A percentile compares a stretch with the other conserved stretches of the same genome.
Evolutionary conservation across 371 early-diverging fungal species (phyloP).

Genomic region (Synchytrium microbalum): DNA sequence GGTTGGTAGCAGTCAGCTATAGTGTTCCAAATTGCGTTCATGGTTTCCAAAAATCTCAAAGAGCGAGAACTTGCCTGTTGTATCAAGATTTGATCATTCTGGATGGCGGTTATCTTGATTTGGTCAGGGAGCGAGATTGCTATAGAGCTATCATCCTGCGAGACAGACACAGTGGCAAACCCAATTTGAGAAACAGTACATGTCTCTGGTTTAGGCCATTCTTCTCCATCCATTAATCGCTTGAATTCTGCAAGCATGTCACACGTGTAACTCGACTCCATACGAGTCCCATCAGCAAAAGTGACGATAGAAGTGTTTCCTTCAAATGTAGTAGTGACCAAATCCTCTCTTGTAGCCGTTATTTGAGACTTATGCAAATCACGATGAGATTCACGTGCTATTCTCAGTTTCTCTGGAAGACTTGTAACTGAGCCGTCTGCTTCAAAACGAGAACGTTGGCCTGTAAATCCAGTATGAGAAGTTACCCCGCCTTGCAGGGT

Average conservation of each 20-base stretch:
- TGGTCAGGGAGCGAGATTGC: background rate
- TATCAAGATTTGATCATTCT: background rate
- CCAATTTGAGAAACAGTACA: background rate
- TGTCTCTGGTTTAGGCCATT: background rate
- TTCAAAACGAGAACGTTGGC: background rate
- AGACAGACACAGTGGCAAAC: background rate
- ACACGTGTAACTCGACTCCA: background rate
- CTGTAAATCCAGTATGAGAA: background rate
- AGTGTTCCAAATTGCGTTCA: background rate
- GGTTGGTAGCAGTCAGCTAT: too few species aligned
- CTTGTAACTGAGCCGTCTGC: background rate
- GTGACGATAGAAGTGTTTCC: background rate
- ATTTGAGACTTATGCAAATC: background rate
- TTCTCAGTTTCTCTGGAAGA: background rate
- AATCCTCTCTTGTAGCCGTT: background rate
- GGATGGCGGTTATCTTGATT: background rate
- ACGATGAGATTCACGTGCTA: background rate
- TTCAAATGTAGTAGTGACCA: background rate
- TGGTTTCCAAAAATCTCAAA: too few species aligned
- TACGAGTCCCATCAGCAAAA: background rate
- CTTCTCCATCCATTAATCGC: background rate
- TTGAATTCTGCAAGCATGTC: background rate
- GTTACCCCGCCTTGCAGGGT: background rate
- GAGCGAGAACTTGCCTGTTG: background rate
- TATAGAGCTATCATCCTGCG: background rate